Evolutionary conservation across 2,329 filamentous ascomycete genomes (phyloP).

Genomic region (Fusarium setosum): DNA sequence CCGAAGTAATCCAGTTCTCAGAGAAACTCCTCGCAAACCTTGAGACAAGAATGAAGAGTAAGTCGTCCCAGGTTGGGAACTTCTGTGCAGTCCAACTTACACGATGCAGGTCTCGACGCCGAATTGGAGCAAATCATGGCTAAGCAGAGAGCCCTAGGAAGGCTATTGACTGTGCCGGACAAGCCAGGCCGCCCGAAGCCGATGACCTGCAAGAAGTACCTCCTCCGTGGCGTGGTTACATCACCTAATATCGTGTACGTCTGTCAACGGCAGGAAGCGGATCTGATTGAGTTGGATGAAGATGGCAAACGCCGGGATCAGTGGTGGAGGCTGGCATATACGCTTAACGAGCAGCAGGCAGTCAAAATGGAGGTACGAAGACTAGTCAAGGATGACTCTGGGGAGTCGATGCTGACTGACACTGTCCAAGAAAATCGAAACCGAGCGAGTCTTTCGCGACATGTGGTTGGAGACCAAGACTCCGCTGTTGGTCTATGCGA

Average conservation of each 20-base stretch:
- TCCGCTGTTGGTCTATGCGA: conserved; percentile 65
- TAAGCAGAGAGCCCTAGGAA: conserved; percentile 53
- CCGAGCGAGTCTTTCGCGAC: conserved; percentile 57
- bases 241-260: conserved; percentile 61
- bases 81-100: conserved; percentile 31
- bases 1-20: conserved; percentile 49
- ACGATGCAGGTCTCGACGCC: conserved; percentile 41
- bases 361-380: conserved; percentile 60
- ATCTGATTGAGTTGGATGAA: conserved; percentile 55
- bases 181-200: conserved; percentile 50
- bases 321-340: conserved; percentile 67
- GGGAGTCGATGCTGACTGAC: conserved; percentile 35
- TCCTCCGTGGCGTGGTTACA: conserved; percentile 63
- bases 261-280: conserved; percentile 56
- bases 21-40: conserved; percentile 50
- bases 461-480: conserved; percentile 61
- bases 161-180: conserved; percentile 53
- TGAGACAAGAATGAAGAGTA: conserved; percentile 50
- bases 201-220: conserved; percentile 58
- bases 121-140: conserved; percentile 47
- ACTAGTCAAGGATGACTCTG: neutral
- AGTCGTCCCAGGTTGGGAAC: conserved; percentile 17
- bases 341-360: conserved; percentile 52
- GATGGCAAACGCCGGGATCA: conserved; percentile 53
- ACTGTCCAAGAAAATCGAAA: conserved; percentile 56